These are phyloP conservation scores for Fusarium floridanum DNA, from an alignment of 2,329 filamentous ascomycete species.

Conservation along the genomic window DNA sequence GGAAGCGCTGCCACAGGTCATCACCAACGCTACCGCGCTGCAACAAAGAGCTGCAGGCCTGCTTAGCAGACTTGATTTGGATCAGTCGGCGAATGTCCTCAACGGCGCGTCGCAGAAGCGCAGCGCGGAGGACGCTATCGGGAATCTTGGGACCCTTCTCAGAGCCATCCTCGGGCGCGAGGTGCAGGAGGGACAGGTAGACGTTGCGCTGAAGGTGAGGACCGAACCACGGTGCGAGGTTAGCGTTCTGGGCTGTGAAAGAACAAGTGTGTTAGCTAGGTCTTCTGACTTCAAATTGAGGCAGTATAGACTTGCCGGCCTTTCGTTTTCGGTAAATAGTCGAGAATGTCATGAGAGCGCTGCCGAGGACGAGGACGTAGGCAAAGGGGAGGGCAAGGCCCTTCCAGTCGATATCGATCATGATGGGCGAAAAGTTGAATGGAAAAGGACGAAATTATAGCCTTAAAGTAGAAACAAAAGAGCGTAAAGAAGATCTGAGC, in stretches of 20 bases:
- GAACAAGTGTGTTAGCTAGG: slow-evolving; percentile 13
- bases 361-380: slow-evolving; percentile 88
- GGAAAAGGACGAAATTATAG: slow-evolving; percentile 5
- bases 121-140: slow-evolving; percentile 87
- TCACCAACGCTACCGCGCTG: slow-evolving; percentile 95
- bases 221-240: slow-evolving; percentile 94
- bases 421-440: slow-evolving; percentile 47
- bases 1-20: slow-evolving; percentile 93
- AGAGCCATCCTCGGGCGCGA: slow-evolving; percentile 71
- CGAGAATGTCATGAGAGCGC: slow-evolving; percentile 92
- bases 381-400: slow-evolving; percentile 88
- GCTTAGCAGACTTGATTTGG: slow-evolving; percentile 88
- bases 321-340: slow-evolving; percentile 94
- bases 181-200: slow-evolving; percentile 91
- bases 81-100: slow-evolving; percentile 95
- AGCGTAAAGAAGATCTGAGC: slow-evolving; percentile 28
- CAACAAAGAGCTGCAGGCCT: slow-evolving; percentile 84
- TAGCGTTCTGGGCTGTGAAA: slow-evolving; percentile 77
- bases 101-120: slow-evolving; percentile 87
- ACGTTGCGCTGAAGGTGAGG: slow-evolving; percentile 92
- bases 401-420: slow-evolving; percentile 79
- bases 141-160: slow-evolving; percentile 80
- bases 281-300: too few relatives aligned
- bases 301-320: slow-evolving; percentile 67
- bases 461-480: slow-evolving; percentile 17